Evolutionary conservation across 345 rosid genomes (phyloP).

Genomic region (Mercurialis annua): DNA sequence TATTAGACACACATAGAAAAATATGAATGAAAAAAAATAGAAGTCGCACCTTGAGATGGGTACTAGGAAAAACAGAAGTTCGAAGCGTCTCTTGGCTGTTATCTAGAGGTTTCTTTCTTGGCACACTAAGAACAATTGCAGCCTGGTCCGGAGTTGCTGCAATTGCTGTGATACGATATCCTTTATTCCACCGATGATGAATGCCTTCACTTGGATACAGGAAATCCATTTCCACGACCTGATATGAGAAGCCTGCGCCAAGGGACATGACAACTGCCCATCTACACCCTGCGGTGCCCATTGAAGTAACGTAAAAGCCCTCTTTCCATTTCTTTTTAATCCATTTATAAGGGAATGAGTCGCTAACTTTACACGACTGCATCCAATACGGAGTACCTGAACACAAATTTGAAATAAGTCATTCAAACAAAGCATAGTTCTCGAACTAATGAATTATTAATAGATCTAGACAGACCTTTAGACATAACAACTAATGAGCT

Average conservation of each 20-base stretch:
- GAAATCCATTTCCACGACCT: constrained; percentile 98
- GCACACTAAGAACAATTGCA: constrained; percentile 84
- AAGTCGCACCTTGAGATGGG: constrained; percentile 82
- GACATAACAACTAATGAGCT: constrained; percentile 98
- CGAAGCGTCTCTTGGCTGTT: constrained; percentile 97
- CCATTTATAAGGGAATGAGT: constrained; percentile 93
- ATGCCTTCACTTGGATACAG: constrained; percentile 97
- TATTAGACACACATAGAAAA: not conserved
- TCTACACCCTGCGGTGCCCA: constrained; percentile 91
- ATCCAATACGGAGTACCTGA: constrained; percentile 75
- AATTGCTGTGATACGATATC: constrained; percentile 86
- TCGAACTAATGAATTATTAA: not conserved
- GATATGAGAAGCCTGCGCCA: constrained; percentile 68
- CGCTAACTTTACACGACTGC: constrained; percentile 95
- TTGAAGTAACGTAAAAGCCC: constrained; percentile 84
- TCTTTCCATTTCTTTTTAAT: constrained; percentile 97
- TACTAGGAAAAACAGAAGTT: constrained; percentile 80
- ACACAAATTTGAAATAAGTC: constrained; percentile 1
- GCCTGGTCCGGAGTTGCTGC: constrained; percentile 97
- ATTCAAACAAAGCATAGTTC: not conserved
- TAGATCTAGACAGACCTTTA: constrained; percentile 52
- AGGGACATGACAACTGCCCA: constrained; percentile 99
- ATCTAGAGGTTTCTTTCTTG: constrained; percentile 62
- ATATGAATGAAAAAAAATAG: not conserved
- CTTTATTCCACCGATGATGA: constrained; percentile 81